These are phyloP conservation scores for Ceratorhiza oryzae-sativae DNA, from an alignment of 1,284 basidiomycete species.

Conservation along the genomic window DNA sequence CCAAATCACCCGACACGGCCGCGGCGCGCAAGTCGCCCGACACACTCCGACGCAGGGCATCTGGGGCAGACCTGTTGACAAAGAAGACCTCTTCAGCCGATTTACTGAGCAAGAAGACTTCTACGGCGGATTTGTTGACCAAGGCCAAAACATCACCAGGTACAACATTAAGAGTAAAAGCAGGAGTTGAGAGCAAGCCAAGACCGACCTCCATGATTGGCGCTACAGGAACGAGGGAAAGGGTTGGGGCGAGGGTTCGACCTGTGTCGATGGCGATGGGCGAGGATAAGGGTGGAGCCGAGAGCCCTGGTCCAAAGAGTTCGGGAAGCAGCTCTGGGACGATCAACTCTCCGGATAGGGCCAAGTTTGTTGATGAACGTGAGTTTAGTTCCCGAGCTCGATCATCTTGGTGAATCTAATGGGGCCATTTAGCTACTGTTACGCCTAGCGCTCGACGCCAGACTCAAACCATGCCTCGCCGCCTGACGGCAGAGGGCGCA, in stretches of 20 bases:
- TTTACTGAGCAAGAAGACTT: slow-evolving; percentile 5
- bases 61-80: not conserved
- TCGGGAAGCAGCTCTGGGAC: not conserved
- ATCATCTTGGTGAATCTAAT: not conserved
- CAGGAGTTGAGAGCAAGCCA: slow-evolving; percentile 13
- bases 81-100: slow-evolving; percentile 4
- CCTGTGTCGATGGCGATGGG: slow-evolving; percentile 12
- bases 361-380: slow-evolving; percentile 10
- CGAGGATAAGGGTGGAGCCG: not conserved
- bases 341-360: not conserved
- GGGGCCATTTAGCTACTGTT: slow-evolving; percentile 3
- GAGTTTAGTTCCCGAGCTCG: not conserved
- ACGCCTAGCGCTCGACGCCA: slow-evolving; percentile 17
- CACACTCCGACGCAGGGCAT: not conserved
- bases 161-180: slow-evolving; percentile 6
- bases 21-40: slow-evolving; percentile 3
- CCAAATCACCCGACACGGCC: slow-evolving; percentile 20
- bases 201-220: slow-evolving; percentile 29
- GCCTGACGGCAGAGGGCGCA: slow-evolving; percentile 4
- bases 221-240: slow-evolving; percentile 1
- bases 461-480: slow-evolving; percentile 36
- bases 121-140: not conserved
- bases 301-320: slow-evolving; percentile 12
- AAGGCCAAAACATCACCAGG: slow-evolving; percentile 18
- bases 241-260: not conserved